These are phyloP conservation scores for Spirogloea muscicola DNA, from an alignment of 139 green algal species.

Conservation along the genomic window DNA sequence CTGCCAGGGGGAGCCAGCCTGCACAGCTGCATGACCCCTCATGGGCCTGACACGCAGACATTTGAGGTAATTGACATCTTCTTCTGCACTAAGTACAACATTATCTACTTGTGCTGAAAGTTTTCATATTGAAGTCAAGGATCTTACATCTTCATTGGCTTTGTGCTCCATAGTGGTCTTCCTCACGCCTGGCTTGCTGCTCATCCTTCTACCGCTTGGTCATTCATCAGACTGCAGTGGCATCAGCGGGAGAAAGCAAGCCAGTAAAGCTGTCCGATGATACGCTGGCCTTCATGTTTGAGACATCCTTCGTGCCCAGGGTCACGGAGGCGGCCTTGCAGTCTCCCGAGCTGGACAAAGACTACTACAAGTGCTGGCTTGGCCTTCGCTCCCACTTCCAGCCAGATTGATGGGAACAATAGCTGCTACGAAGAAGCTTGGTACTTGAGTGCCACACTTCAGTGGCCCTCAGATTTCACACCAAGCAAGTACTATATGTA, in stretches of 20 bases:
- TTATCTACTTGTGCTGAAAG: background rate
- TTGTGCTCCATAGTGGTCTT: background rate
- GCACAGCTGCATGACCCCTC: constrained; percentile 85
- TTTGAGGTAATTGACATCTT: constrained; percentile 60
- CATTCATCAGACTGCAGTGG: constrained; percentile 26
- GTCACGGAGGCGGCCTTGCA: constrained; percentile 66
- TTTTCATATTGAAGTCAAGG: too few relatives aligned
- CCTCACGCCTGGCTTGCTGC: background rate
- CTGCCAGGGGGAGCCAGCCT: constrained; percentile 61
- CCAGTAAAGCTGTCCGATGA: constrained; percentile 53
- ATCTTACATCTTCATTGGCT: background rate
- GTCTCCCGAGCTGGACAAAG: constrained; percentile 65
- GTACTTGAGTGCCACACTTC: too few relatives aligned
- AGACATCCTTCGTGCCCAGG: constrained; percentile 67
- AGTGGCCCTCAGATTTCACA: too few relatives aligned
- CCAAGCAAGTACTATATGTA: too few relatives aligned
- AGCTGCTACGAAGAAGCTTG: too few relatives aligned
- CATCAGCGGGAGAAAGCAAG: constrained; percentile 49
- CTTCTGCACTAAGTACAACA: background rate
- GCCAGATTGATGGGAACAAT: too few relatives aligned
- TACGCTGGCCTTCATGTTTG: constrained; percentile 90
- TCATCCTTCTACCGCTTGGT: background rate
- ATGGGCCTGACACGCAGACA: constrained; percentile 80
- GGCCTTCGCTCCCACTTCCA: constrained; percentile 43
- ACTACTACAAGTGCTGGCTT: constrained; percentile 83